phyloP scores from a whole-genome alignment of 2,329 filamentous ascomycete species.

The Fusarium fracticaudum region DNA sequence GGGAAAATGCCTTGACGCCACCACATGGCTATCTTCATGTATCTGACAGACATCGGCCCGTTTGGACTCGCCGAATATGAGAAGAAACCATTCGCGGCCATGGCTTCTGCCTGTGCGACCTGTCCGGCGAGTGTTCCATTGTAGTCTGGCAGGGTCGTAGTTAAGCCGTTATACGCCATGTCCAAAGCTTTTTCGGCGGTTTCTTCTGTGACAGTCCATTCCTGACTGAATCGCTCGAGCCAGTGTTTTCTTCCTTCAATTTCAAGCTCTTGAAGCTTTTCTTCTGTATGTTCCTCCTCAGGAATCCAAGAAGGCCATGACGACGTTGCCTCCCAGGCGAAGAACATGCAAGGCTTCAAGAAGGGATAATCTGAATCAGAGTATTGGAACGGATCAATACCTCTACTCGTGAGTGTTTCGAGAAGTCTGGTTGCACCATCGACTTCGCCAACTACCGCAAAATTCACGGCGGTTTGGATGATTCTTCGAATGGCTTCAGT shows the following conservation, averaged over 20 bases:
- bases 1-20: slow-evolving; percentile 30
- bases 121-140: slow-evolving; percentile 10
- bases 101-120: not conserved
- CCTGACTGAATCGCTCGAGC: slow-evolving; percentile 9
- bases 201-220: slow-evolving; percentile 8
- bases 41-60: slow-evolving; percentile 4
- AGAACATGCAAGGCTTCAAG: slow-evolving; percentile 12
- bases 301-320: slow-evolving; percentile 5
- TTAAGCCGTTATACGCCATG: slow-evolving; percentile 12
- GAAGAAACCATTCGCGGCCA: not conserved
- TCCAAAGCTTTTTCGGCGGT: slow-evolving; percentile 7
- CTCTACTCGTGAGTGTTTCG: not conserved
- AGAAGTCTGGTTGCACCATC: not conserved
- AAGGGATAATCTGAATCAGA: not conserved
- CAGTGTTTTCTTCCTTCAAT: not conserved
- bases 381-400: not conserved
- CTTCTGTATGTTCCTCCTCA: not conserved
- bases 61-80: slow-evolving; percentile 8
- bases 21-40: slow-evolving; percentile 20
- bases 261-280: not conserved
- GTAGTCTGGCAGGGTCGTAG: not conserved
- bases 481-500: not conserved
- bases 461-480: not conserved
- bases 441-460: not conserved
- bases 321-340: slow-evolving; percentile 7